These are phyloP conservation scores for Pezicula carpinea DNA, from an alignment of 2,329 filamentous ascomycete genomes.

Conservation along the genomic window DNA sequence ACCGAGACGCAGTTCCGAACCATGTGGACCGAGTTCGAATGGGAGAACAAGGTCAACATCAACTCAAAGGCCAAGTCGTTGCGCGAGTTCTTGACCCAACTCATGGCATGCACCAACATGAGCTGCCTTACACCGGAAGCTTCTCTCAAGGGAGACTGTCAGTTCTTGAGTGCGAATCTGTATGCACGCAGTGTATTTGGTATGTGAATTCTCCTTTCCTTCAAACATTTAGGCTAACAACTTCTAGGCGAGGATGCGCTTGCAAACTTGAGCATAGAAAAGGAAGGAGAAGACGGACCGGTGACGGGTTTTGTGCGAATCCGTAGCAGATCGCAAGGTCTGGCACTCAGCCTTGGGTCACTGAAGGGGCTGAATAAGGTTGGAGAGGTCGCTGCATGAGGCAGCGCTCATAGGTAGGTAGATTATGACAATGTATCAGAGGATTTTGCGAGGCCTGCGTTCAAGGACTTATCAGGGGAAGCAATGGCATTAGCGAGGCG, in stretches of 20 bases:
- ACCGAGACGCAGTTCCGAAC: conserved; percentile 97
- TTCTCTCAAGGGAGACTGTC: conserved; percentile 93
- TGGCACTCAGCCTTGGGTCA: conserved; percentile 88
- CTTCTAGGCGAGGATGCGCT: conserved; percentile 87
- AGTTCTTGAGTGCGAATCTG: conserved; percentile 94
- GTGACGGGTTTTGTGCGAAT: conserved; percentile 98
- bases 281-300: conserved; percentile 90
- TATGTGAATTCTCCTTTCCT: conserved; percentile 48
- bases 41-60: conserved; percentile 99
- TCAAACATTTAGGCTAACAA: conserved; percentile 16
- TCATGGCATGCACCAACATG: conserved; percentile 99
- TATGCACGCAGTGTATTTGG: conserved; percentile 97
- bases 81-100: conserved; percentile 83
- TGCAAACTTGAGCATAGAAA: conserved; percentile 95
- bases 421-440: conserved; percentile 5
- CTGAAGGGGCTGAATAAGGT: conserved; percentile 92
- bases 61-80: conserved; percentile 93
- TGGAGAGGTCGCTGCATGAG: conserved; percentile 31
- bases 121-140: conserved; percentile 94
- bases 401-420: not conserved
- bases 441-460: not conserved
- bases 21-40: conserved; percentile 99
- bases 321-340: conserved; percentile 90
- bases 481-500: conserved; percentile 1
- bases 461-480: not conserved